Percentiles rank a stretch among this genome's conserved stretches.
phyloP scores from a whole-genome alignment of 805 yeast species.

The Starmerella gropengiesseri region DNA sequence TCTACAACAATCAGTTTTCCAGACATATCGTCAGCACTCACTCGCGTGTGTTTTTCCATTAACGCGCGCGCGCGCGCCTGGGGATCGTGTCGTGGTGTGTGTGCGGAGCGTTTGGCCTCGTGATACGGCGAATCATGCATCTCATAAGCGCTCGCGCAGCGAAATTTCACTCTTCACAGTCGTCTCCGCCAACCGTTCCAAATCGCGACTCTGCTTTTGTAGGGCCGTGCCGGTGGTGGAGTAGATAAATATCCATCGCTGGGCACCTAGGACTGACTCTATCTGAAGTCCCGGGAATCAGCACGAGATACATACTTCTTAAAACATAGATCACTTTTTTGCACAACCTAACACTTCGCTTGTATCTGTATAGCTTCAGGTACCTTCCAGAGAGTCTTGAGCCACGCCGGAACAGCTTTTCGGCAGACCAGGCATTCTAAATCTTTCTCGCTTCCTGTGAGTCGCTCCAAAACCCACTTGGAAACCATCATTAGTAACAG shows the following conservation, averaged over 20 bases:
- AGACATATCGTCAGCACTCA: too few species aligned
- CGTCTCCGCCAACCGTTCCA: neutral
- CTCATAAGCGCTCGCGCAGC: neutral
- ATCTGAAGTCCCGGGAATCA: conserved; percentile 30
- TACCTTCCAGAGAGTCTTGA: too few species aligned
- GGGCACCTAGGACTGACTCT: conserved; percentile 30
- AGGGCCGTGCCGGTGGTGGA: conserved; percentile 10
- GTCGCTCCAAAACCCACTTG: too few species aligned
- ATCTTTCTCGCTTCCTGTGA: too few species aligned
- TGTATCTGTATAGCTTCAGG: too few species aligned
- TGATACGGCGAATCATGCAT: neutral
- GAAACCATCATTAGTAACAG: too few species aligned
- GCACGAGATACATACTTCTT: conserved; percentile 26
- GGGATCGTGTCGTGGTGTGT: neutral
- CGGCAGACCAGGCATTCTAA: too few species aligned
- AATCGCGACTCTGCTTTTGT: neutral
- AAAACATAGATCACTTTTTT: neutral
- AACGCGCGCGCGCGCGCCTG: neutral
- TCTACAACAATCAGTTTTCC: conserved; percentile 76
- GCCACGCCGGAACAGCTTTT: too few species aligned
- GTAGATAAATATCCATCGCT: conserved; percentile 26
- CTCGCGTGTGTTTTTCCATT: neutral
- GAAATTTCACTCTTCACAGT: conserved; percentile 17
- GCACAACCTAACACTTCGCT: too few species aligned
- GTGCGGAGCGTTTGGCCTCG: too few species aligned